phyloP scores from a whole-genome alignment of 2,329 filamentous ascomycete genomes.

The Pezicula rhizophila region DNA sequence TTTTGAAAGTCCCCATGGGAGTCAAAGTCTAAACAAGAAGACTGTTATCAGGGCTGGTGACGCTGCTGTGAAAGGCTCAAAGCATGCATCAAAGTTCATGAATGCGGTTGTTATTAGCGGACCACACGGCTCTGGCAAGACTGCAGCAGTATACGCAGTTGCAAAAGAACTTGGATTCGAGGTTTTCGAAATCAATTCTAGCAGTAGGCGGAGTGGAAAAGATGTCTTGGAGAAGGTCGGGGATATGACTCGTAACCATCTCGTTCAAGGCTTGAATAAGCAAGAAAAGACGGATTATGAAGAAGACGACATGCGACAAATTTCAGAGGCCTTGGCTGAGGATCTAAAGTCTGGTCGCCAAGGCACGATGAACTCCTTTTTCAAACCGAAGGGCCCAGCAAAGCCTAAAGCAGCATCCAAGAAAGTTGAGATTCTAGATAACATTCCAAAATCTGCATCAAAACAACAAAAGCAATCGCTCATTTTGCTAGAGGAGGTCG shows the following conservation, averaged over 20 bases:
- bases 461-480: constrained; percentile 79
- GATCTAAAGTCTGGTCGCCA: constrained; percentile 66
- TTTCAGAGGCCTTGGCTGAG: constrained; percentile 41
- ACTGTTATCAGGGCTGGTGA: constrained; percentile 46
- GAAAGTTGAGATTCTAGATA: constrained; percentile 18
- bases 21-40: constrained; percentile 38
- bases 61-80: constrained; percentile 30
- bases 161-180: constrained; percentile 90
- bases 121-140: constrained; percentile 86
- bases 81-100: constrained; percentile 44
- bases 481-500: constrained; percentile 89
- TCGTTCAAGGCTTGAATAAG: constrained; percentile 57
- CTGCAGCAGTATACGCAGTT: constrained; percentile 83
- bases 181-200: constrained; percentile 88
- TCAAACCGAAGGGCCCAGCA: constrained; percentile 48
- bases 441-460: constrained; percentile 9
- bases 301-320: constrained; percentile 28
- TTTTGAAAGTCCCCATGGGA: constrained; percentile 29
- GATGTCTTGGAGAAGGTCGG: constrained; percentile 89
- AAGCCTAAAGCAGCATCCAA: constrained; percentile 16
- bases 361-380: constrained; percentile 75
- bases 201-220: constrained; percentile 76
- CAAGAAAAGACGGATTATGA: constrained; percentile 24
- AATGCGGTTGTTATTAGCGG: constrained; percentile 88
- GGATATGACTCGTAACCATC: constrained; percentile 94